Base-by-base conservation (phyloP, 169 alveolate genomes). In the Plasmodium knowlesi region DNA sequence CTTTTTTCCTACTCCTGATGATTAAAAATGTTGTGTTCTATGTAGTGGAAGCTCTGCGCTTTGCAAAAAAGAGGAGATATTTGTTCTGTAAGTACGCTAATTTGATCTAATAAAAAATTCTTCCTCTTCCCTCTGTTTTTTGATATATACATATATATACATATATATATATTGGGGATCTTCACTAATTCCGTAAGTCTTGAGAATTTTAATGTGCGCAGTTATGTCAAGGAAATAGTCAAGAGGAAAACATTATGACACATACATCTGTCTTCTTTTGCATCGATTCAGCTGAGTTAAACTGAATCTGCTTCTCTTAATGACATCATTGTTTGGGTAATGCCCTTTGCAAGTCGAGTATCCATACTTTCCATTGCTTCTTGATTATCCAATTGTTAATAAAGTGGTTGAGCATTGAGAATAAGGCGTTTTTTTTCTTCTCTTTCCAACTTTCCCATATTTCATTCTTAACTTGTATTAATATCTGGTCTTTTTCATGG, bases 341-440 rank as follows among this genome's bases (percentile, higher is more conserved):
- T 76, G 32, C 0, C 67, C 41, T 32, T 37, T 76, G 39, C 9
- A 76, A 9, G 53, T 76, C 84, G 19, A 16, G 8, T 76, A 39
- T 39, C 84, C 84, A 76, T 4, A 37, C 53, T n/a, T 76, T 76
- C 84, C 84, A 76, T 39, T 76, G 84, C 41, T 76, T 76, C n/a
- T 76, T 34, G 19, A 30, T 37, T 76, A 76, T 76, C 84, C 84
- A 76, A 9, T 39, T 76, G 50, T 76, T 39, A 76, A 76, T n/a
- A 76, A 32, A 76, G 50, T 39, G 53, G 61, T 32, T 8, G 50
- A 76, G 67, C 84, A 76, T 76, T 5, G 61, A 32, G 22, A 32
- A n/a, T 39, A 76, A 76, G 9, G 37, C 9, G 19, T 10, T 76
- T 76, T 76, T 76, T 43, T 39, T 76, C 0, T 34, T 70, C 22